These are phyloP conservation scores for Loxodes magnus DNA, from an alignment of 73 alveolate genomes.

Conservation along the genomic window DNA sequence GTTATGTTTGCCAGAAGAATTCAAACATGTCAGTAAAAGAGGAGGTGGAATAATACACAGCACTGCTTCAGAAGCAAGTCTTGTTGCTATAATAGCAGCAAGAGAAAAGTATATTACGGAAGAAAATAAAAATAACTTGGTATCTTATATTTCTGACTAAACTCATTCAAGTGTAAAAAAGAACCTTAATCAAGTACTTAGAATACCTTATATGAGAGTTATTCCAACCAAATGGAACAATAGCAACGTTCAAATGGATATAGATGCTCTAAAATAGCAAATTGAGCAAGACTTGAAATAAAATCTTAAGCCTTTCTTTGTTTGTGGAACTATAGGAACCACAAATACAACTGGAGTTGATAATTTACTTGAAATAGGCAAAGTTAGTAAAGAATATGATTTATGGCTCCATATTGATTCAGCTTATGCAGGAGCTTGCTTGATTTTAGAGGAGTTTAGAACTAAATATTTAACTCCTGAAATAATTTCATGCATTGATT, in stretches of 20 bases:
- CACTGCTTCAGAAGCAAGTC: constrained; percentile 6
- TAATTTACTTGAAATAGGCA: not conserved
- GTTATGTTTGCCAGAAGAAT: constrained; percentile 6
- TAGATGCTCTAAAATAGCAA: not conserved
- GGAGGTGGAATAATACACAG: constrained; percentile 12
- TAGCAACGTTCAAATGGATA: constrained; percentile 4
- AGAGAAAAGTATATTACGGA: too few relatives aligned
- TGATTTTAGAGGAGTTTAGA: constrained; percentile 3
- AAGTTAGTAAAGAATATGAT: not conserved
- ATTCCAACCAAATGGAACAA: not conserved
- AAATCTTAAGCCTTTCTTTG: constrained; percentile 11
- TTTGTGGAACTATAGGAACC: constrained; percentile 10
- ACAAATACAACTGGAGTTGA: constrained; percentile 13
- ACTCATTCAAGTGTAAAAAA: not conserved
- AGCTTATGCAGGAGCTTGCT: constrained; percentile 14
- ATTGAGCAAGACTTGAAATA: not conserved
- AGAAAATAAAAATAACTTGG: not conserved
- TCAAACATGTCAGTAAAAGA: not conserved
- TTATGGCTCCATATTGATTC: constrained; percentile 18
- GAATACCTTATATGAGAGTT: not conserved
- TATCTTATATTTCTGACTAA: constrained; percentile 12
- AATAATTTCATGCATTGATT: not conserved
- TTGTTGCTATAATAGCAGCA: constrained; percentile 4
- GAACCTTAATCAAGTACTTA: not conserved
- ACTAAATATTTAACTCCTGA: not conserved